Evolutionary conservation across 441 rosid species (phyloP).

Genomic region (Melastoma candidum): DNA sequence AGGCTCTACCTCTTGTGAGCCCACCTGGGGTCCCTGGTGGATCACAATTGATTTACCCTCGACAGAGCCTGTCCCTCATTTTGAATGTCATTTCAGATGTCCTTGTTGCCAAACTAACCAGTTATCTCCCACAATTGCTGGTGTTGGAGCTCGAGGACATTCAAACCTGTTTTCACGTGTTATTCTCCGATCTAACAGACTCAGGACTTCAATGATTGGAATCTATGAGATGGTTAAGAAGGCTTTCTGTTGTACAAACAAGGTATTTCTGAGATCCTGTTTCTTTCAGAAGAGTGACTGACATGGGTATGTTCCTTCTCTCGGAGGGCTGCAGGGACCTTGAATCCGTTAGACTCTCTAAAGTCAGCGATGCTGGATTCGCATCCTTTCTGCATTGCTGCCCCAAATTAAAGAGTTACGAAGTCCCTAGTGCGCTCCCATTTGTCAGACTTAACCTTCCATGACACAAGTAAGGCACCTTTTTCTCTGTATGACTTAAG

Average conservation of each 20-base stretch:
- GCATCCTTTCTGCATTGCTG: conserved; percentile 53
- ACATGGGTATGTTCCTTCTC: conserved; percentile 58
- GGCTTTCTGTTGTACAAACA: conserved; percentile 42
- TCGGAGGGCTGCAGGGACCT: conserved; percentile 47
- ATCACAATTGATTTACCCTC: conserved; percentile 16
- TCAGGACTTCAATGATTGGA: conserved; percentile 41
- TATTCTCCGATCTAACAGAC: conserved; percentile 36
- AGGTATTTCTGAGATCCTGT: conserved; percentile 30
- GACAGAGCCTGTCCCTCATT: conserved; percentile 49
- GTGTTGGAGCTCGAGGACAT: conserved; percentile 58
- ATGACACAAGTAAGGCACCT: conserved; percentile 35
- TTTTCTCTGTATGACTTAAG: conserved; percentile 44
- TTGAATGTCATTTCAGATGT: conserved; percentile 43
- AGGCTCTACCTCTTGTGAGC: conserved; percentile 26
- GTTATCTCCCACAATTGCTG: conserved; percentile 32
- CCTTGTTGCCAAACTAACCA: conserved; percentile 32
- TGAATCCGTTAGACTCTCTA: conserved; percentile 42
- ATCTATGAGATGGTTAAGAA: conserved; percentile 27
- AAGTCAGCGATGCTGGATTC: conserved; percentile 63
- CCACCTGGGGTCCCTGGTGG: too few relatives aligned
- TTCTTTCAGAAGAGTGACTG: conserved; percentile 54
- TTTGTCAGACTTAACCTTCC: conserved; percentile 59
- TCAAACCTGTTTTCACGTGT: conserved; percentile 32
- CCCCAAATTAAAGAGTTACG: conserved; percentile 41
- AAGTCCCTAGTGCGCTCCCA: conserved; percentile 36